Base-by-base conservation (phyloP, 2,329 filamentous ascomycete genomes). In the Pseudogymnoascus sp. region DNA sequence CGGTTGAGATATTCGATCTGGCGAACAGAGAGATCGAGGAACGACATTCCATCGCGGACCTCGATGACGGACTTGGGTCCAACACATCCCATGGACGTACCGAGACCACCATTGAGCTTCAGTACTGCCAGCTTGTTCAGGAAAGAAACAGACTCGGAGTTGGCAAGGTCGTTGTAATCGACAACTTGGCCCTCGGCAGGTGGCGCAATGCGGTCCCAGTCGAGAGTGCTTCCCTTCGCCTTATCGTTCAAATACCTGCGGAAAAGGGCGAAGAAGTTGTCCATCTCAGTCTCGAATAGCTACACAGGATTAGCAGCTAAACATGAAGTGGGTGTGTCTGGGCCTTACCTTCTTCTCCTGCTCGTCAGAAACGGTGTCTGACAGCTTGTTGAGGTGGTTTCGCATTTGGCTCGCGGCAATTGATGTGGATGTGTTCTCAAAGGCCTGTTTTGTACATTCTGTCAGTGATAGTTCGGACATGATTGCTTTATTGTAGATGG, bases 261-360 rank as follows among this genome's bases (percentile, higher is more conserved):
- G 88, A 99, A 99, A 67, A 99, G 89, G 66, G 92, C 89, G 76
- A 99, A 99, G 84, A 99, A 99, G 87, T 99, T 99, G 86, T 99
- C 95, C 93, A 97, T 97, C 81, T 99, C 93, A 4, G 93, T 96
- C 82, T 97, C 93, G 78, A 97, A 97, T 69, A 96, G 87, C 90
- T 91, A 70, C 59, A 63, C 53, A n/a, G 17, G 63, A 63, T 69
- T 66, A 68, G 65, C 60, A 19, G 38, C n/a, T 7, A 9, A 60
- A 40, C 33, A 26, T 60, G 19, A 38, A 40, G 15, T 5, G 3
- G 7, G 7, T 17, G 19, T 60, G 17, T 35, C 26, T 19, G 11
- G 23, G 62, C 70, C 79, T 72, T 80, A 93, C 92, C 89, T 96
- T 93, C 79, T 90, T 91, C 76, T 89, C 79, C 67, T 87, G 81